Evolutionary conservation across 768 basidiomycete species (phyloP).

Genomic region (Scleroderma citrinum): DNA sequence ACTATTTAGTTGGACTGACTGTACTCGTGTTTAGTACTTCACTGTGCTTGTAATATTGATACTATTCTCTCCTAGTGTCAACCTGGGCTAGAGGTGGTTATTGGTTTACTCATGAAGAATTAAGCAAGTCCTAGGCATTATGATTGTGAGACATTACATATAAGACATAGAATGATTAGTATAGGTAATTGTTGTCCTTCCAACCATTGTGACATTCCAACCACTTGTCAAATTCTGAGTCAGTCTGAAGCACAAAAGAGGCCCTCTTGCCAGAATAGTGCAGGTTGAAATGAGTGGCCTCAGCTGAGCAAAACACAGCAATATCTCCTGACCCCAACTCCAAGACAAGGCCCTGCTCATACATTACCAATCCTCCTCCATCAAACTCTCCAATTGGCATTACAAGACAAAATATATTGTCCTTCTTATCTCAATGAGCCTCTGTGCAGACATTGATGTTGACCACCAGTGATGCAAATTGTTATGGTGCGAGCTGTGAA

Average conservation of each 20-base stretch:
- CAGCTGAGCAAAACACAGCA: conserved; percentile 1
- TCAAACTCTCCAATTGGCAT: not conserved
- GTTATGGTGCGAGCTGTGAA: too few relatives aligned
- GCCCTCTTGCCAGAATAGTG: conserved; percentile 1
- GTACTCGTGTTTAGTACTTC: too few relatives aligned
- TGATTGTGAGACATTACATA: too few relatives aligned
- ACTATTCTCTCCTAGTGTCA: too few relatives aligned
- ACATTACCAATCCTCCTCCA: not conserved
- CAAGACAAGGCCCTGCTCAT: conserved; percentile 5
- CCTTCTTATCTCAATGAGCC: not conserved
- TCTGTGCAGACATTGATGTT: conserved; percentile 7
- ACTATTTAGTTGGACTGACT: too few relatives aligned
- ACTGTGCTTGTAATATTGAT: too few relatives aligned
- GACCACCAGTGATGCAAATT: conserved; percentile 1
- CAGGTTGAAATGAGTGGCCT: conserved; percentile 5
- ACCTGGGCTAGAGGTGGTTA: too few relatives aligned
- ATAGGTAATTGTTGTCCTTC: not conserved
- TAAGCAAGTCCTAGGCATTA: too few relatives aligned
- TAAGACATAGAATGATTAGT: too few relatives aligned
- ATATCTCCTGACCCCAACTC: conserved; percentile 1
- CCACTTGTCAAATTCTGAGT: conserved; percentile 2
- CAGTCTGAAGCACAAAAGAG: conserved; percentile 5
- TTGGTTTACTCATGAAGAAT: too few relatives aligned
- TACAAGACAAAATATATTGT: not conserved
- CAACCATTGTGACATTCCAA: not conserved